Evolutionary conservation across 148 eudicot genomes (phyloP).

Genomic region (Tetragonia tetragonoides): DNA sequence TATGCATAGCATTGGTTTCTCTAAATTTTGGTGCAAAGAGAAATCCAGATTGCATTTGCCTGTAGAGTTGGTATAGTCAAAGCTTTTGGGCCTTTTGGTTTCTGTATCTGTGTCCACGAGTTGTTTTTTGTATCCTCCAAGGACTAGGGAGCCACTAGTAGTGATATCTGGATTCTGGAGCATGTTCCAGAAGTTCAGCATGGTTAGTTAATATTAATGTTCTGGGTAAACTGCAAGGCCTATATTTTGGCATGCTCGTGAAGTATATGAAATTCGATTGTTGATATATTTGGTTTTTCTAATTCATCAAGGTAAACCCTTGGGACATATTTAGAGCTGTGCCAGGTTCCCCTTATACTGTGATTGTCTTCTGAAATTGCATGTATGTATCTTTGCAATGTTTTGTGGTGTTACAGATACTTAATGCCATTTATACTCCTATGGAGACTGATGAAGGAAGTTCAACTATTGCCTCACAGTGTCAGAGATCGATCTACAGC

Average conservation of each 20-base stretch:
- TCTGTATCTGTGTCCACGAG: slow-evolving; percentile 8
- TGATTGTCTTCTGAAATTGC: too few relatives aligned
- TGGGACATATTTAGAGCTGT: too few relatives aligned
- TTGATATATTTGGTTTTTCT: not conserved
- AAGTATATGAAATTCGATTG: not conserved
- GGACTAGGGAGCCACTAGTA: not conserved
- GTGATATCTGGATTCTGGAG: slow-evolving; percentile 8
- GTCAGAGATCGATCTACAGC: too few relatives aligned
- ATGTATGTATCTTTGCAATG: too few relatives aligned
- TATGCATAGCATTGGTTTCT: slow-evolving; percentile 5
- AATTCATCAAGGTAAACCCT: not conserved
- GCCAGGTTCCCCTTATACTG: too few relatives aligned
- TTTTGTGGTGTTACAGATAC: too few relatives aligned
- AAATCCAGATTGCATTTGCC: slow-evolving; percentile 17
- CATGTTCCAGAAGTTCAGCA: not conserved
- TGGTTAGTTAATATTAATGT: not conserved
- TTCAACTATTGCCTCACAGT: too few relatives aligned
- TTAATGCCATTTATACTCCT: too few relatives aligned
- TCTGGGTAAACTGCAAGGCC: slow-evolving; percentile 4
- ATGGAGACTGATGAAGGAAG: too few relatives aligned
- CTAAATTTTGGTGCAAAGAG: slow-evolving; percentile 26
- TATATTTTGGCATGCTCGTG: not conserved
- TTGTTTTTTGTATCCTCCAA: slow-evolving; percentile 13
- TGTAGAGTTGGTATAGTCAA: slow-evolving; percentile 27
- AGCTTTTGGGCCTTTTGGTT: slow-evolving; percentile 18